Conservation (phyloP, 1,284 basidiomycete species). For the Pascua sp. region DNA sequence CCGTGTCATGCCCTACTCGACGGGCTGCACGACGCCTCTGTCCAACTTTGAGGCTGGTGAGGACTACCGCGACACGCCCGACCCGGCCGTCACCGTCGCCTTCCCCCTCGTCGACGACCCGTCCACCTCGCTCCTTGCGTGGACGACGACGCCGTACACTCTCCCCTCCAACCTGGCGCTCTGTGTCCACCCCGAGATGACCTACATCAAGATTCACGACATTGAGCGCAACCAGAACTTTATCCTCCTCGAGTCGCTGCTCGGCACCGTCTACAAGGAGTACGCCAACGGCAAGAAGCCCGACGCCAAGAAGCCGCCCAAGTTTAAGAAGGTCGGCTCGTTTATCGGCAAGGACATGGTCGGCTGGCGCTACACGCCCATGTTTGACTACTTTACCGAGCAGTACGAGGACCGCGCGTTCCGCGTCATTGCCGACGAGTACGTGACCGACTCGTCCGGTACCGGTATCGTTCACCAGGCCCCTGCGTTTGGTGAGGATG, state of each 20-base stretch:
- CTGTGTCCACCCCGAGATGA: slow-evolving; percentile 94
- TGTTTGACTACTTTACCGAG: slow-evolving; percentile 96
- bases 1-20: slow-evolving; percentile 98
- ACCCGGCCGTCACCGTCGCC: slow-evolving; percentile 90
- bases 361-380: slow-evolving; percentile 91
- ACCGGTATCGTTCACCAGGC: slow-evolving; percentile 99
- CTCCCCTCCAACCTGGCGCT: slow-evolving; percentile 91
- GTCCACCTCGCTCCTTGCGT: slow-evolving; percentile 84
- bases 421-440: slow-evolving; percentile 82
- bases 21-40: slow-evolving; percentile 90
- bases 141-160: slow-evolving; percentile 99
- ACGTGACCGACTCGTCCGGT: slow-evolving; percentile 90
- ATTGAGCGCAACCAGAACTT: slow-evolving; percentile 82
- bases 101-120: slow-evolving; percentile 94
- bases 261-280: slow-evolving; percentile 92
- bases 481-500: slow-evolving; percentile 97
- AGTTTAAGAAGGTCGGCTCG: slow-evolving; percentile 84
- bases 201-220: slow-evolving; percentile 96
- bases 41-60: slow-evolving; percentile 97
- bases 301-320: slow-evolving; percentile 73
- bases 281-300: slow-evolving; percentile 55
- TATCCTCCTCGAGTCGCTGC: slow-evolving; percentile 85
- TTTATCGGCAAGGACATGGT: slow-evolving; percentile 91
- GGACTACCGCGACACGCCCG: slow-evolving; percentile 89
- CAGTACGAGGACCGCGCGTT: slow-evolving; percentile 91